phyloP scores from a whole-genome alignment of 805 yeast genomes.

The Candida maesae region DNA sequence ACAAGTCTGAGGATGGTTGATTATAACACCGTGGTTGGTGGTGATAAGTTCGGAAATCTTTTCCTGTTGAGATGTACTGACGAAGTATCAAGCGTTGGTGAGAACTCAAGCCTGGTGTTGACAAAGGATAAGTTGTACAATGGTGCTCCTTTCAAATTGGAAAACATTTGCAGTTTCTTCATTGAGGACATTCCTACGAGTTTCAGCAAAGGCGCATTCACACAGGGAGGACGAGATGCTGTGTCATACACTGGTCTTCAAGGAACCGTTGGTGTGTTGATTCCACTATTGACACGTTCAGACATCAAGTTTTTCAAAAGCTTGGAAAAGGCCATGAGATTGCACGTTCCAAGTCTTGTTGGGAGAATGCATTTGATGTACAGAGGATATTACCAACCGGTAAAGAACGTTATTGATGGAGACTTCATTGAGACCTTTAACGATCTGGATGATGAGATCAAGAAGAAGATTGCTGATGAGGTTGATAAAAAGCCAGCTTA shows the following conservation, averaged over 20 bases:
- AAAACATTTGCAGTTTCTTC: conserved; percentile 52
- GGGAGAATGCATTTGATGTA: conserved; percentile 67
- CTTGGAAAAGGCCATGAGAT: conserved; percentile 46
- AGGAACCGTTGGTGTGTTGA: conserved; percentile 74
- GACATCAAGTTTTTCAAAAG: conserved; percentile 59
- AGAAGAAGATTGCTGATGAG: conserved; percentile 26
- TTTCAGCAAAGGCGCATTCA: conserved; percentile 50
- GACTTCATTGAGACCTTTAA: conserved; percentile 63
- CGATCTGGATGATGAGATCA: conserved; percentile 5
- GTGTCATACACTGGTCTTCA: conserved; percentile 72
- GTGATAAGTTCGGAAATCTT: conserved; percentile 84
- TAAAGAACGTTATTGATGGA: conserved; percentile 77
- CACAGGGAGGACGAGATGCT: conserved; percentile 61
- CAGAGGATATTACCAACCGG: conserved; percentile 81
- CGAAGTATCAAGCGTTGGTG: conserved; percentile 47
- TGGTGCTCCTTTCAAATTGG: conserved; percentile 52
- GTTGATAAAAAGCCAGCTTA: conserved; percentile 47
- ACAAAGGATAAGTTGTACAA: conserved; percentile 36
- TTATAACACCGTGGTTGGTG: conserved; percentile 71
- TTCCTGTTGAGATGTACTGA: conserved; percentile 61
- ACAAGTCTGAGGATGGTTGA: conserved; percentile 63
- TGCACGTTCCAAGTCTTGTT: conserved; percentile 28
- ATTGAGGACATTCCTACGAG: conserved; percentile 69
- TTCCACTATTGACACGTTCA: conserved; percentile 59
- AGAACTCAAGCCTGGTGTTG: conserved; percentile 36